These are phyloP conservation scores for Fragilariopsis cylindrus DNA, from an alignment of 108 stramenopile species.

Conservation along the genomic window DNA sequence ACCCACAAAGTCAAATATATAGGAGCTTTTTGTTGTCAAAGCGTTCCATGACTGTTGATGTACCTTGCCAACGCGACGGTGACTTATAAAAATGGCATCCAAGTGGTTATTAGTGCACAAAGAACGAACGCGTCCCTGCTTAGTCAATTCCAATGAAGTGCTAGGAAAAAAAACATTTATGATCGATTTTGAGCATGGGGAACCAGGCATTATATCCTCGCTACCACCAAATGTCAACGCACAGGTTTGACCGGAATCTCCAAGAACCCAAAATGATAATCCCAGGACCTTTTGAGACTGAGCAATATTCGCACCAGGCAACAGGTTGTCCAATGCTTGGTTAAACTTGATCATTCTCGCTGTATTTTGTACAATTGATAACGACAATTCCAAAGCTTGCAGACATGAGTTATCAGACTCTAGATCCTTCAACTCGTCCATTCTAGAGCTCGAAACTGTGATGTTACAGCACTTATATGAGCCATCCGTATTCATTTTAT, in stretches of 20 bases:
- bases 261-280: slow-evolving; percentile 17
- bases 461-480: slow-evolving; percentile 19
- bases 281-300: slow-evolving; percentile 1
- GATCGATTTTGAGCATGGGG: neutral
- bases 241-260: slow-evolving; percentile 12
- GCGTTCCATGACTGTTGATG: neutral
- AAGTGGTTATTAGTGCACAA: neutral
- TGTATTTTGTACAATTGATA: slow-evolving; percentile 8
- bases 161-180: neutral
- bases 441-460: slow-evolving; percentile 15
- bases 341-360: slow-evolving; percentile 16
- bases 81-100: slow-evolving; percentile 2
- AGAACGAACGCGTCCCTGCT: slow-evolving; percentile 1
- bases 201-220: slow-evolving; percentile 11
- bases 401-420: slow-evolving; percentile 18
- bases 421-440: neutral
- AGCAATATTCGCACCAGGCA: neutral
- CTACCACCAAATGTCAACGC: slow-evolving; percentile 10
- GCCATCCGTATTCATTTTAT: slow-evolving; percentile 21
- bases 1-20: slow-evolving; percentile 37
- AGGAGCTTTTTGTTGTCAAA: neutral
- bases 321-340: slow-evolving; percentile 4
- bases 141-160: slow-evolving; percentile 1
- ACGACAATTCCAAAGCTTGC: slow-evolving; percentile 4
- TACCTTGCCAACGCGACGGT: neutral